phyloP scores from a whole-genome alignment of 2,329 filamentous ascomycete species.

The Stromatinia cepivora region DNA sequence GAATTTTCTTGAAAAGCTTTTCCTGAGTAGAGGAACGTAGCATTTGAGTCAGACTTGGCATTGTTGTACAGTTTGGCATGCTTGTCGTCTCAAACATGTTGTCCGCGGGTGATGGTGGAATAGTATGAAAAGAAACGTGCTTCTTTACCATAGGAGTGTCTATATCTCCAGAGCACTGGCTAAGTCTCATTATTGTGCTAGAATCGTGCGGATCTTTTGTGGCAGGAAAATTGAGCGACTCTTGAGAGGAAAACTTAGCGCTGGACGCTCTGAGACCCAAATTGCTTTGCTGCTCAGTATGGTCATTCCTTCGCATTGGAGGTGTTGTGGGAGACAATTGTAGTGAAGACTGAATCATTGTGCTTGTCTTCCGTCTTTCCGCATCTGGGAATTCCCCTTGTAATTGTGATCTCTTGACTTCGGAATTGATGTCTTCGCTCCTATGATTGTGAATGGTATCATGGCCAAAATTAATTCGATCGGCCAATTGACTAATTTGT shows the following conservation, averaged over 20 bases:
- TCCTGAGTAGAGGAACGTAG: background rate
- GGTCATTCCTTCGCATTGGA: background rate
- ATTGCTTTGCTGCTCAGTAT: background rate
- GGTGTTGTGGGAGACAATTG: background rate
- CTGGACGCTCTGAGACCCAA: slow-evolving; percentile 20
- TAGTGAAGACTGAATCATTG: background rate
- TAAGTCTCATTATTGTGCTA: slow-evolving; percentile 62
- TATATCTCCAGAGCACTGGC: slow-evolving; percentile 58
- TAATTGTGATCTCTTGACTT: background rate
- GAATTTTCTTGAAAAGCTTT: background rate
- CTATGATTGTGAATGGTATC: background rate
- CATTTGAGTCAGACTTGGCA: background rate
- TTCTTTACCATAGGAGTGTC: background rate
- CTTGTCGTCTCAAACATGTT: background rate
- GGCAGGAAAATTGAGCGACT: slow-evolving; percentile 63
- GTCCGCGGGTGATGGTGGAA: background rate
- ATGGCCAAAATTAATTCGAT: background rate
- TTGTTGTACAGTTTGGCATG: background rate
- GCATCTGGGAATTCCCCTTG: background rate
- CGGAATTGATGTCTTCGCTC: background rate
- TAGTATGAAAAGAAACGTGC: background rate
- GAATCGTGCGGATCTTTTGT: slow-evolving; percentile 75
- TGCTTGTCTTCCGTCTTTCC: slow-evolving; percentile 6
- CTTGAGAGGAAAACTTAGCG: slow-evolving; percentile 41
- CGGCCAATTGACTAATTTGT: background rate